Evolutionary conservation across 108 stramenopile genomes (phyloP), one percentile per base, ranked within the genome.

Genomic region (Cyclotella distinguenda): DNA sequence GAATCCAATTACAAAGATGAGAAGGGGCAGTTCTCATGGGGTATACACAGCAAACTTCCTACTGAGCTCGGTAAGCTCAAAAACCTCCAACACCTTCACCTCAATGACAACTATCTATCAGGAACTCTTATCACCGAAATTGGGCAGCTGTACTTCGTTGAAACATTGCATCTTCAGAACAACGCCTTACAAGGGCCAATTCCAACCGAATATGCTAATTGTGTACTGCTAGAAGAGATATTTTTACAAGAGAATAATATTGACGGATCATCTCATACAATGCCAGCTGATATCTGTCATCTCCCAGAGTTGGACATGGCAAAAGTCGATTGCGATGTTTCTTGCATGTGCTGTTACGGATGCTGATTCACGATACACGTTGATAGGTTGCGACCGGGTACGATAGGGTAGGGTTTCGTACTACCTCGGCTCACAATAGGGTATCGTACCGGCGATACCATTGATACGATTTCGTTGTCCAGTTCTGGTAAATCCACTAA

Each of bases 61-160:
- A 47, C 60, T 1, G 74, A 75, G 32, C 33, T 75, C 6, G 74
- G 67, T 16, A 58, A 63, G 18, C 39, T 79, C 19, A 68, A 79
- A 40, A 79, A 79, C 34, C 50, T 79, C 15, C 32, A 40, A 39
- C 56, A 67, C 30, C 59, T 80, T 23, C 36, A 55, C 23, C 40
- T 80, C 19, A 65, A 56, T 35, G 55, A 62, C 56, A 81, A 81
- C 18, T 46, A 47, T 34, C 26, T 81, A 0, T 59, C 70, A 15
- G 80, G 80, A 12, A 52, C 74, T 21, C 33, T 81, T 0, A 66
- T 72, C 18, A 49, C 70, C 16, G 74, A 77, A 63, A 57, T 80
- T n/a, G 73, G 73, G 6, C 71, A 72, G 43, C 25, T 72, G 39
- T 50, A 31, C 34, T 54, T 64, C 43, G 56, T 72, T 22, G 46